phyloP scores from a whole-genome alignment of 306 rosid genomes.

The Lathyrus aphaca region DNA sequence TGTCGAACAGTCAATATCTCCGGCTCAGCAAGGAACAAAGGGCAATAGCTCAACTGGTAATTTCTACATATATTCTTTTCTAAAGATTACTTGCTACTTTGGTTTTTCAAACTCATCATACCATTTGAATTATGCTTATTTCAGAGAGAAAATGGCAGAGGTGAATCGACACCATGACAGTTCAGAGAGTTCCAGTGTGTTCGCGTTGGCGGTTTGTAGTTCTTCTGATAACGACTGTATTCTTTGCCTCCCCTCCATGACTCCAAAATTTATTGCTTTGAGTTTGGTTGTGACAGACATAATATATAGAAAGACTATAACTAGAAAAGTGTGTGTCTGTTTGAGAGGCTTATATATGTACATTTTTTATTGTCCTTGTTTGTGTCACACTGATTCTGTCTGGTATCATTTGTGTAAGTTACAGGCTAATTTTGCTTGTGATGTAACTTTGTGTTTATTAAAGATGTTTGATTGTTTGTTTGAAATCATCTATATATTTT shows the following conservation, averaged over 20 bases:
- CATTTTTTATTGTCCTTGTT: conserved; percentile 39
- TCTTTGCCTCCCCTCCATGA: conserved; percentile 34
- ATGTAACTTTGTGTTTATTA: conserved; percentile 47
- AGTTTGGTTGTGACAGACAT: conserved; percentile 38
- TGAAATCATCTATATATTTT: conserved; percentile 39
- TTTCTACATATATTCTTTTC: conserved; percentile 11
- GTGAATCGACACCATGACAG: conserved; percentile 42
- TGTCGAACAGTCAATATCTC: conserved; percentile 63
- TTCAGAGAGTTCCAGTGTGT: conserved; percentile 8
- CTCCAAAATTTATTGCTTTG: conserved; percentile 21
- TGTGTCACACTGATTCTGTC: conserved; percentile 21
- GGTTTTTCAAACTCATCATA: not conserved
- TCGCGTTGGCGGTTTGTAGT: conserved; percentile 34
- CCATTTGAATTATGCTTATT: conserved; percentile 41
- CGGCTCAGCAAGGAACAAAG: conserved; percentile 65
- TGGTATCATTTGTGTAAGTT: conserved; percentile 36
- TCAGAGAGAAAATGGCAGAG: conserved; percentile 91
- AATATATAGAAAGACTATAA: conserved; percentile 24
- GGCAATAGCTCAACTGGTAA: conserved; percentile 52
- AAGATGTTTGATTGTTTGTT: conserved; percentile 42
- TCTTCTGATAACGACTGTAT: conserved; percentile 38
- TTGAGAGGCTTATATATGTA: conserved; percentile 56
- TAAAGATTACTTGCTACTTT: conserved; percentile 6
- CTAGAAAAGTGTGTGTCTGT: conserved; percentile 33
- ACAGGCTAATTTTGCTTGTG: conserved; percentile 51